Evolutionary conservation across 2,329 filamentous ascomycete species (phyloP).

Genomic region (Phyllosticta citrichinensis): DNA sequence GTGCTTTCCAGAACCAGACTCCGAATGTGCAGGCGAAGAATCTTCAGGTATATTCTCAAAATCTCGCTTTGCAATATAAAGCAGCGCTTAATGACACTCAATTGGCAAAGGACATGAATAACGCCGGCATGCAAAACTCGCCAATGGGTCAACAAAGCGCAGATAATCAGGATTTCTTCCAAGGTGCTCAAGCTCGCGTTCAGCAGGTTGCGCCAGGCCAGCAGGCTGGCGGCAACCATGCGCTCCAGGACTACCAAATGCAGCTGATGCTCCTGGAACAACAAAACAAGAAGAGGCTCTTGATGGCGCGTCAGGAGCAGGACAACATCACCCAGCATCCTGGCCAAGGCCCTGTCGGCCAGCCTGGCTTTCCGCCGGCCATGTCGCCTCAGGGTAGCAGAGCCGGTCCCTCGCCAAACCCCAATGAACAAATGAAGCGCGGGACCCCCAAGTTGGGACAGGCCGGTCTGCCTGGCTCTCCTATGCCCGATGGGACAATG

Average conservation of each 20-base stretch:
- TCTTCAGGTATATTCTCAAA: conserved; percentile 78
- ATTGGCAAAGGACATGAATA: conserved; percentile 62
- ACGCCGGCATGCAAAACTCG: conserved; percentile 66
- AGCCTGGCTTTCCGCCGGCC: conserved; percentile 50
- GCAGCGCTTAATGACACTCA: conserved; percentile 71
- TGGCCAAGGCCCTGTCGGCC: conserved; percentile 30
- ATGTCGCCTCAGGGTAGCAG: conserved; percentile 61
- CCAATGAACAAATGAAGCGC: conserved; percentile 69
- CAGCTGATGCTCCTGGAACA: conserved; percentile 79
- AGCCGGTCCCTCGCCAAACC: conserved; percentile 64
- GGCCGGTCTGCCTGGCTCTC: conserved; percentile 55
- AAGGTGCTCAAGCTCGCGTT: conserved; percentile 35
- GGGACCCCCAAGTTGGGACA: conserved; percentile 64
- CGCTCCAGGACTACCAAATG: conserved; percentile 81
- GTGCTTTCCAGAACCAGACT: conserved; percentile 46
- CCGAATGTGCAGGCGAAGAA: conserved; percentile 64
- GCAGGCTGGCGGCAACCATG: conserved; percentile 58
- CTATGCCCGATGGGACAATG: conserved; percentile 60
- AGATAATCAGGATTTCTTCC: conserved; percentile 25
- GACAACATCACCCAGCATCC: conserved; percentile 50
- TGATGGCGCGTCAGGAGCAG: conserved; percentile 75
- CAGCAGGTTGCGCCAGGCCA: conserved; percentile 48
- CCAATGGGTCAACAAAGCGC: conserved; percentile 61
- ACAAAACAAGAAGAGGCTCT: conserved; percentile 75
- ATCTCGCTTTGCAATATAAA: conserved; percentile 73